A percentile compares a stretch with the other conserved stretches of the same genome.
These are phyloP conservation scores for Monosporascus sp. DNA, from an alignment of 2,329 filamentous ascomycete species.

Conservation along the genomic window DNA sequence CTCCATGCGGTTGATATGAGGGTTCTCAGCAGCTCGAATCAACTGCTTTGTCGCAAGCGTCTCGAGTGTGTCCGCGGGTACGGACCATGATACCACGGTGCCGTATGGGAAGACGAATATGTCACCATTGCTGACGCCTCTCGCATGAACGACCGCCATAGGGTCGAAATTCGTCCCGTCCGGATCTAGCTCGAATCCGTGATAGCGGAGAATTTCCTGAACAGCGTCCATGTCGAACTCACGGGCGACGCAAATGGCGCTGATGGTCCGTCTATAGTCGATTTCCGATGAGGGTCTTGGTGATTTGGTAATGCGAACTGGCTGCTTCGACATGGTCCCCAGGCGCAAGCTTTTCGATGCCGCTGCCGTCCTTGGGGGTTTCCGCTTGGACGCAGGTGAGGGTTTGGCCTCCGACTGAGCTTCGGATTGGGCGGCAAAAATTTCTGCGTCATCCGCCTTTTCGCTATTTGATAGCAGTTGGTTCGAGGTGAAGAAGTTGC, in stretches of 20 bases:
- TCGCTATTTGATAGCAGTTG: constrained; percentile 41
- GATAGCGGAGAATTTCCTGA: constrained; percentile 48
- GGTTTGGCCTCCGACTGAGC: constrained; percentile 9
- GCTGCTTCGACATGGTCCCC: constrained; percentile 74
- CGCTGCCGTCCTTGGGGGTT: constrained; percentile 35
- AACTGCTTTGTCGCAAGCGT: constrained; percentile 67
- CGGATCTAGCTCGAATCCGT: constrained; percentile 58
- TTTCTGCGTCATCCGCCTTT: constrained; percentile 12
- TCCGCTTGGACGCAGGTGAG: constrained; percentile 34
- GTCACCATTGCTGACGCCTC: constrained; percentile 64
- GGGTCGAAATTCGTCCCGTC: constrained; percentile 56
- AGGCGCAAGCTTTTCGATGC: constrained; percentile 67
- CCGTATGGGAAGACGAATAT: constrained; percentile 95
- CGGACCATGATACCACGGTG: constrained; percentile 86
- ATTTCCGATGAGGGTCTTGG: constrained; percentile 26
- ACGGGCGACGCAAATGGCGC: constrained; percentile 57
- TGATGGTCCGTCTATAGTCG: constrained; percentile 39
- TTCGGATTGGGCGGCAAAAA: constrained; percentile 10
- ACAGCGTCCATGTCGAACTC: constrained; percentile 60
- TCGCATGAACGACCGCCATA: constrained; percentile 58
- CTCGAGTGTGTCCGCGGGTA: constrained; percentile 68
- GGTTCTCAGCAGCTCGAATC: constrained; percentile 67
- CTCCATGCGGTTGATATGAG: constrained; percentile 67
- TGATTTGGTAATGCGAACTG: constrained; percentile 30
- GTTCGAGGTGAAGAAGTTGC: constrained; percentile 63